Evolutionary conservation across 495 filamentous ascomycete genomes (phyloP), one percentile per base, ranked within the genome.

Genomic region (Podospora pseudoanserina): DNA sequence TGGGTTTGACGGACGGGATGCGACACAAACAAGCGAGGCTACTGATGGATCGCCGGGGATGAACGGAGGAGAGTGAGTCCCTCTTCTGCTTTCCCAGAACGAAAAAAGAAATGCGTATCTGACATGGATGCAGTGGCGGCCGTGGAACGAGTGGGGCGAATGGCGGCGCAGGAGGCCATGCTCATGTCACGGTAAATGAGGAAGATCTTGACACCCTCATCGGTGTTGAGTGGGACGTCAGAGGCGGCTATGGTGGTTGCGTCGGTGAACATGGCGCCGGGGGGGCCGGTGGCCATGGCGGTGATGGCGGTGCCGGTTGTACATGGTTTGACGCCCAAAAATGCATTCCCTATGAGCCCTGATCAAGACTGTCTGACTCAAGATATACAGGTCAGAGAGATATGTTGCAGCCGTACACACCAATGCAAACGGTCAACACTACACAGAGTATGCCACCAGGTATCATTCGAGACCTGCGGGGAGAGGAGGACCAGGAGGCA

Each of bases 1-100:
- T 27, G 79, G 79, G 18, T 78, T 73, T 2, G 60, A 74, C n/a
- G 80, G 80, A 15, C 65, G 75, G 15, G 73, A 78, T 64, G 80
- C 69, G 3, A 65, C 55, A 1, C 26, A 16, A 28, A 23, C 77
- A 76, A 23, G 76, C 76, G 60, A 67, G 62, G 2, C 15, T 68
- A 49, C 78, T 77, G 34, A 63, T 67, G 28, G 70, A 70, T 18
- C 75, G 70, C n/a, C 67, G 61, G 67, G 74, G 71, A 65, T 73
- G 74, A 27, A 79, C 67, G 20, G 70, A 65, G 65, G 69, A 18
- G 70, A 77, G 65, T 78, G 70, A 20, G 73, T 74, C 20, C 61
- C 57, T n/a, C 11, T 27, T 27, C 19, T 69, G 15, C 15, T 54
- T 20, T 58, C 26, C 3, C 56, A 32, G 30, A 7, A 4, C 30